These are phyloP conservation scores for Aureobasidium mangrovei DNA, from an alignment of 2,329 filamentous ascomycete genomes.

Conservation along the genomic window DNA sequence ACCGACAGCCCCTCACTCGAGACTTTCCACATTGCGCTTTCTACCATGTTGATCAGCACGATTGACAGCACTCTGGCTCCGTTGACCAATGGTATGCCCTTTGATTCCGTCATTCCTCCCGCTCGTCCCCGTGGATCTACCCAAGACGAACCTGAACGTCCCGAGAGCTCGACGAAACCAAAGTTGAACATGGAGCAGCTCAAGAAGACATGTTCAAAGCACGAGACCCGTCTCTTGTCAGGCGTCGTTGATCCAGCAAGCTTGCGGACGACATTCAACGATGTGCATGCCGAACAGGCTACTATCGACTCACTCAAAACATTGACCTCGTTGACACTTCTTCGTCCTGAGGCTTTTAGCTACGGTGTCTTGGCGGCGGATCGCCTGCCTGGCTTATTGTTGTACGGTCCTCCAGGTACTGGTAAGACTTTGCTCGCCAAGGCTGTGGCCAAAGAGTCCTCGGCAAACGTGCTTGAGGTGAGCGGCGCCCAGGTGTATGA, in stretches of 20 bases:
- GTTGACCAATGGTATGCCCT: not conserved
- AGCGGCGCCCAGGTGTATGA: constrained; percentile 88
- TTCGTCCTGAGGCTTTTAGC: constrained; percentile 86
- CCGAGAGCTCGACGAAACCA: not conserved
- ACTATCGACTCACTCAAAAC: constrained; percentile 83
- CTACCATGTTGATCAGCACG: not conserved
- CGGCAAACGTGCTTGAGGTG: constrained; percentile 69
- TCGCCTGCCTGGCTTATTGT: constrained; percentile 82
- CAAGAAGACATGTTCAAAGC: constrained; percentile 55
- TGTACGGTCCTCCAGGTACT: constrained; percentile 90
- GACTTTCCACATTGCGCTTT: constrained; percentile 15
- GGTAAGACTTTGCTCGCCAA: constrained; percentile 74
- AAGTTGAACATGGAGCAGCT: constrained; percentile 36
- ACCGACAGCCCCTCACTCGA: constrained; percentile 14
- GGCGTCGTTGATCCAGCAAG: constrained; percentile 75
- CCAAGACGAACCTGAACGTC: not conserved
- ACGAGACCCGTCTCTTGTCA: constrained; percentile 73
- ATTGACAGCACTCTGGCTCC: not conserved
- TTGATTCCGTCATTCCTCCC: not conserved
- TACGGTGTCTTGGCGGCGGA: constrained; percentile 90
- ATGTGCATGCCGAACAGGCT: constrained; percentile 73
- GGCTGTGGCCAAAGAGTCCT: constrained; percentile 55
- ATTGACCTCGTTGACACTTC: constrained; percentile 76
- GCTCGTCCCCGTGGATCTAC: not conserved
- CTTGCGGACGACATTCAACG: constrained; percentile 77